Evolutionary conservation across 345 rosid species (phyloP), one percentile per base, ranked within the genome.

Genomic region (Murraya koenigii): DNA sequence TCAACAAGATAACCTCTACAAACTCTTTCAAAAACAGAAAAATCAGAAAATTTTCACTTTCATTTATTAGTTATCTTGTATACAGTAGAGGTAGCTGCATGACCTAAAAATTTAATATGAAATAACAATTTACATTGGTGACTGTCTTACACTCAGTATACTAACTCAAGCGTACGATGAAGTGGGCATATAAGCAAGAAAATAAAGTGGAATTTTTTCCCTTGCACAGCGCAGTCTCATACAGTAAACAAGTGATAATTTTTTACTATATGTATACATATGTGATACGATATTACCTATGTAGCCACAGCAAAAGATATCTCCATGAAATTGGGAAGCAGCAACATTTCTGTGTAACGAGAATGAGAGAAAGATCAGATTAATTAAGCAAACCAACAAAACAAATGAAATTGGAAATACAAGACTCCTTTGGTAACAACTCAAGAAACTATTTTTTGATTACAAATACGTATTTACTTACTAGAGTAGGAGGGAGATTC

Each of bases 311-410:
- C 6, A 65, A 19, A 19, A n/a, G 44, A 47, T 17, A 47, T 75
- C 61, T 63, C 61, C 82, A 75, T 13, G 49, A 3, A 44, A 13
- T 44, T 33, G 64, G 32, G 60, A 79, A 75, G 82, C 58, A 80
- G 68, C 69, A 62, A 55, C 75, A 49, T 41, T 58, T 55, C 79
- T 59, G 64, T 9, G 56, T 5, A 0, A 75, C 30, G 69, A 35
- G 33, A 75, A 6, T 23, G 44, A 62, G 60, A 79, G 11, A 49
- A 20, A 75, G 10, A 32, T 75, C 32, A 74, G 69, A n/a, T 26
- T 28, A 30, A 68, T 67, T 20, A 55, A 14, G 71, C 63, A 32
- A 66, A 66, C 19, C 47, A 25, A 39, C 26, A 3, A 30, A 63
- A 39, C 8, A 36, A 38, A 25, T 26, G 65, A 26, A 26, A 25